Base-by-base conservation (phyloP, 2,329 filamentous ascomycete genomes). In the Amylocarpus encephaloides region DNA sequence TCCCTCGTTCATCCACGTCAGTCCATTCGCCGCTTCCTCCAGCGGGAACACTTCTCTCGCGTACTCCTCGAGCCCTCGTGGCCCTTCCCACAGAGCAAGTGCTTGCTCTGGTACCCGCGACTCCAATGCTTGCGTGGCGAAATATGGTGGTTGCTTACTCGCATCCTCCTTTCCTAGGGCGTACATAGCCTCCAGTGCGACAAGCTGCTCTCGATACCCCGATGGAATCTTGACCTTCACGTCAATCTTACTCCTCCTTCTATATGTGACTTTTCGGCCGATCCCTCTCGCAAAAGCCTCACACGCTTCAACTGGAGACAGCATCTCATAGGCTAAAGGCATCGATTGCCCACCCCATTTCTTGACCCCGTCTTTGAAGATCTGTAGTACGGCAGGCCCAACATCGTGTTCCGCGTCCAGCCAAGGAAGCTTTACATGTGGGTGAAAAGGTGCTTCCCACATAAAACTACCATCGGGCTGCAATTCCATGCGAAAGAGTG, bases 341-440 rank as follows among this genome's bases (percentile, higher is more conserved):
- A 97, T 88, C 51, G 91, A 73, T 63, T 77, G 79, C 42, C 82
- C 81, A 62, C 85, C 83, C 91, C 92, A 97, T 68, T 88, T 90
- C 57, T 78, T 75, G 5, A 87, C 79, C 1, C 92, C 92, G 66
- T 97, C 91, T 69, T 96, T 97, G 76, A 97, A 92, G 49, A 97
- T 84, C 66, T 97, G 92, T 49, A 95, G 74, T 42, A 97, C 81
- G 2, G 92, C 88, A 1, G 93, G 90, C 3, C 93, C 93, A 39
- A 96, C 85, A 62, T 98, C 93, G 64, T 97, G 92, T 69, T 97
- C 93, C 4, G 91, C 90, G 64, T 98, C 93, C 35, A 98, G 74
- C 90, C 92, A 98, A 0, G 93, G 93, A 34, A 98, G 76, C 56
- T 89, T 88, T 51, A 85, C 86, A 60, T 95, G 80, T 1, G 89